Evolutionary conservation across 2,329 filamentous ascomycete species (phyloP).

Genomic region (Ceratocystis cacaofunesta): DNA sequence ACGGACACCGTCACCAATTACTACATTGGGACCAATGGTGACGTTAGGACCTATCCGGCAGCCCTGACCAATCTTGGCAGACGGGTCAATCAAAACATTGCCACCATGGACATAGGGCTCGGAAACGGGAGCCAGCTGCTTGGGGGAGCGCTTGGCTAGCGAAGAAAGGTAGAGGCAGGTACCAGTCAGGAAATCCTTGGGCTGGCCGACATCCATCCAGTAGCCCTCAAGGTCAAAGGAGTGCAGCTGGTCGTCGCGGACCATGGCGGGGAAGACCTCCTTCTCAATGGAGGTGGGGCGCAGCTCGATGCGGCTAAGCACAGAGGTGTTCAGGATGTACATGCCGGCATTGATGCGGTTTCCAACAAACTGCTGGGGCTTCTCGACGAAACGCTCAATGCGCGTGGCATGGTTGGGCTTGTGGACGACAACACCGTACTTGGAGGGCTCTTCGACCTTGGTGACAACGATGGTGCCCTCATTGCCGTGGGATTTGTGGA

Average conservation of each 20-base stretch:
- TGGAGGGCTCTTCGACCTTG: slow-evolving; percentile 97
- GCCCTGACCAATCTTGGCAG: slow-evolving; percentile 94
- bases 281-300: slow-evolving; percentile 96
- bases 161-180: slow-evolving; percentile 94
- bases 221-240: slow-evolving; percentile 94
- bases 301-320: slow-evolving; percentile 83
- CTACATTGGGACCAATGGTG: slow-evolving; percentile 82
- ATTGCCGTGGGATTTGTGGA: slow-evolving; percentile 84
- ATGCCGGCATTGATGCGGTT: slow-evolving; percentile 98
- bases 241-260: slow-evolving; percentile 77
- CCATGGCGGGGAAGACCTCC: slow-evolving; percentile 93
- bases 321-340: slow-evolving; percentile 90
- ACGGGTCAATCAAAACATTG: slow-evolving; percentile 88
- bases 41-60: slow-evolving; percentile 97
- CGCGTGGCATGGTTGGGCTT: slow-evolving; percentile 78
- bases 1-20: slow-evolving; percentile 84
- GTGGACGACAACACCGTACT: slow-evolving; percentile 97
- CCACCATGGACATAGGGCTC: slow-evolving; percentile 79
- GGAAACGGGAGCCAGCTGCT: slow-evolving; percentile 57
- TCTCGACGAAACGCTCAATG: slow-evolving; percentile 98
- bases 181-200: slow-evolving; percentile 92
- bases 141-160: slow-evolving; percentile 76
- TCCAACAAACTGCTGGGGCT: slow-evolving; percentile 94
- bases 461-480: slow-evolving; percentile 97
- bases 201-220: slow-evolving; percentile 99